These are phyloP conservation scores for Blastobotrys buckinghamii DNA, from an alignment of 1,139 yeast species.

Conservation along the genomic window DNA sequence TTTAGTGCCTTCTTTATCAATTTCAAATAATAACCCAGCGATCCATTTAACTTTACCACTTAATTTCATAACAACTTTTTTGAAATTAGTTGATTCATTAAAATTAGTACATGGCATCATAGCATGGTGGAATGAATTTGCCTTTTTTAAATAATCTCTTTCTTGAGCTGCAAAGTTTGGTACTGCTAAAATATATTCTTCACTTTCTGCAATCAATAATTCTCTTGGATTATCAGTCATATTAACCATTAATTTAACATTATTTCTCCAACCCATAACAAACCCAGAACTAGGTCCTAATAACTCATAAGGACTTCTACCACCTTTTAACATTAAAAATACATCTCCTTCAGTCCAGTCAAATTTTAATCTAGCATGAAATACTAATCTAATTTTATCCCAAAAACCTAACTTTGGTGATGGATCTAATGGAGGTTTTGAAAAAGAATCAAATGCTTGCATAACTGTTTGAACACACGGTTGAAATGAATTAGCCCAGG, in stretches of 20 bases:
- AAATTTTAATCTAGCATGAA: slow-evolving; percentile 51
- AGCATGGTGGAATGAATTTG: slow-evolving; percentile 20
- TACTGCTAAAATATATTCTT: slow-evolving; percentile 62
- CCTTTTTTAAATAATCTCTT: slow-evolving; percentile 27
- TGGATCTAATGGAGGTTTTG: slow-evolving; percentile 77
- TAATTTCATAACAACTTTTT: slow-evolving; percentile 50
- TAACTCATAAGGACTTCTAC: slow-evolving; percentile 68
- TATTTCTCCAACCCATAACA: slow-evolving; percentile 67
- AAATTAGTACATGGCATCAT: slow-evolving; percentile 21
- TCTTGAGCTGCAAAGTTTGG: slow-evolving; percentile 40
- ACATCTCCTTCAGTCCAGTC: slow-evolving; percentile 48
- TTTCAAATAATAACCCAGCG: slow-evolving; percentile 45
- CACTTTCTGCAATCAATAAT: slow-evolving; percentile 58
- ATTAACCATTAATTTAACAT: slow-evolving; percentile 57
- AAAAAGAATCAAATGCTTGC: slow-evolving; percentile 74
- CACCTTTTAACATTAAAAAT: slow-evolving; percentile 54
- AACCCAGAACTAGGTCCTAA: slow-evolving; percentile 73
- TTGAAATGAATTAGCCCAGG: slow-evolving; percentile 84
- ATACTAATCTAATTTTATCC: slow-evolving; percentile 62
- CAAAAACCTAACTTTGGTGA: slow-evolving; percentile 75
- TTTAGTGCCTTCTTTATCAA: slow-evolving; percentile 25
- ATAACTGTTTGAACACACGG: slow-evolving; percentile 81
- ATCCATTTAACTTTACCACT: slow-evolving; percentile 46
- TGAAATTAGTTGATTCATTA: slow-evolving; percentile 26
- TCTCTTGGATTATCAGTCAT: slow-evolving; percentile 56